phyloP scores from a whole-genome alignment of 192 early-diverging fungal genomes.

The Backusella tuberculispora region DNA sequence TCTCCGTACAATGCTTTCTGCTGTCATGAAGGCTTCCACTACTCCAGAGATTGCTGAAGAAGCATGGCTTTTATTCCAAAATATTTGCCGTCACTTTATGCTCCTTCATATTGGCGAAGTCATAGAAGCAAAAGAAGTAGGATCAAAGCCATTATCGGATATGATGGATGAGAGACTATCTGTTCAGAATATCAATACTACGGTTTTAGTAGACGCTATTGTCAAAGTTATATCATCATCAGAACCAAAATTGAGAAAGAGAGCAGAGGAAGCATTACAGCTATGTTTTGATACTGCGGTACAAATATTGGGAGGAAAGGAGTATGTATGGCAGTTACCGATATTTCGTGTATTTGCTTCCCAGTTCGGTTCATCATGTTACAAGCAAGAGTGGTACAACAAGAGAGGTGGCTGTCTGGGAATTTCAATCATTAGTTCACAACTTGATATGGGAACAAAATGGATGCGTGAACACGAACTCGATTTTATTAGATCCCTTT shows the following conservation, averaged over 20 bases:
- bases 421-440: slow-evolving; percentile 79
- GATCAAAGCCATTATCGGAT: slow-evolving; percentile 47
- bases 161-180: slow-evolving; percentile 54
- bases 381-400: slow-evolving; percentile 82
- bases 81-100: slow-evolving; percentile 77
- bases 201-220: slow-evolving; percentile 78
- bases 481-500: slow-evolving; percentile 89
- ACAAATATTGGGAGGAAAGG: slow-evolving; percentile 60
- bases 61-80: slow-evolving; percentile 65
- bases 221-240: slow-evolving; percentile 80
- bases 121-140: slow-evolving; percentile 54
- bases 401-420: slow-evolving; percentile 92
- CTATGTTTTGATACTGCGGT: slow-evolving; percentile 64
- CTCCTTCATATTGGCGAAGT: slow-evolving; percentile 73
- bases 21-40: slow-evolving; percentile 68
- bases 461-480: slow-evolving; percentile 96
- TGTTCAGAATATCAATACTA: slow-evolving; percentile 57
- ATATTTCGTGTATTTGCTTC: slow-evolving; percentile 81
- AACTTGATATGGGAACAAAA: slow-evolving; percentile 81
- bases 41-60: slow-evolving; percentile 62
- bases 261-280: slow-evolving; percentile 71
- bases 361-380: slow-evolving; percentile 90
- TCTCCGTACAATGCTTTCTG: slow-evolving; percentile 59
- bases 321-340: slow-evolving; percentile 64
- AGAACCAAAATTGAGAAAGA: slow-evolving; percentile 53